Conservation (phyloP, 495 filamentous ascomycete genomes). For the Cercophora sp. region DNA sequence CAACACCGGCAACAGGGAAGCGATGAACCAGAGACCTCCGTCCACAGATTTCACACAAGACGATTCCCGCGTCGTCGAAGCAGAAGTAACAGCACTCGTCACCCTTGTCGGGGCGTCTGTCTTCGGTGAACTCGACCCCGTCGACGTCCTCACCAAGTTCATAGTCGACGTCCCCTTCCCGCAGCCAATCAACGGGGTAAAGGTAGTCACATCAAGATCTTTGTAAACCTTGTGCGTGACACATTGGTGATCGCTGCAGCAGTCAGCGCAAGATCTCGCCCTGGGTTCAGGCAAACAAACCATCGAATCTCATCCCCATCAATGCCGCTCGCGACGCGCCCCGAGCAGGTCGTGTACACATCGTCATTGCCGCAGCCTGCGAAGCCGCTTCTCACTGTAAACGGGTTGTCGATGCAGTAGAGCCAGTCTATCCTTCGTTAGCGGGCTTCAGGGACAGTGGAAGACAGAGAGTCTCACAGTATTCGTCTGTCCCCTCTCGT, state of each 20-base stretch:
- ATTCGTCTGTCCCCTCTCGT: neutral
- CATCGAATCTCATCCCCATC: neutral
- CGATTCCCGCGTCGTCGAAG: neutral
- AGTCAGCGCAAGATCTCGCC: no score
- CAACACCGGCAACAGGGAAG: no score
- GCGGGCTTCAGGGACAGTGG: neutral
- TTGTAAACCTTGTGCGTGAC: neutral
- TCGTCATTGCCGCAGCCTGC: neutral
- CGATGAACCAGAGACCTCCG: no score
- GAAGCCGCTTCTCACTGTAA: neutral
- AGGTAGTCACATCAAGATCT: neutral
- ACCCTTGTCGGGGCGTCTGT: neutral
- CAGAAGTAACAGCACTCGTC: neutral
- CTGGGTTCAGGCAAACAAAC: neutral
- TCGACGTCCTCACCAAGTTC: neutral
- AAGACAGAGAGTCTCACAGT: neutral
- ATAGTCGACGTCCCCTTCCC: neutral
- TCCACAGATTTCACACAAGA: no score
- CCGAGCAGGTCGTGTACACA: neutral
- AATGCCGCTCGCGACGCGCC: neutral
- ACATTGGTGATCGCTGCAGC: neutral
- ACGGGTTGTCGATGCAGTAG: neutral
- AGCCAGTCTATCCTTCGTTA: neutral
- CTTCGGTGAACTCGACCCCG: neutral
- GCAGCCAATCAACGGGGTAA: neutral